Evolutionary conservation across 257 asterid genomes (phyloP).

Genomic region (Fraxinus quadrangulata): DNA sequence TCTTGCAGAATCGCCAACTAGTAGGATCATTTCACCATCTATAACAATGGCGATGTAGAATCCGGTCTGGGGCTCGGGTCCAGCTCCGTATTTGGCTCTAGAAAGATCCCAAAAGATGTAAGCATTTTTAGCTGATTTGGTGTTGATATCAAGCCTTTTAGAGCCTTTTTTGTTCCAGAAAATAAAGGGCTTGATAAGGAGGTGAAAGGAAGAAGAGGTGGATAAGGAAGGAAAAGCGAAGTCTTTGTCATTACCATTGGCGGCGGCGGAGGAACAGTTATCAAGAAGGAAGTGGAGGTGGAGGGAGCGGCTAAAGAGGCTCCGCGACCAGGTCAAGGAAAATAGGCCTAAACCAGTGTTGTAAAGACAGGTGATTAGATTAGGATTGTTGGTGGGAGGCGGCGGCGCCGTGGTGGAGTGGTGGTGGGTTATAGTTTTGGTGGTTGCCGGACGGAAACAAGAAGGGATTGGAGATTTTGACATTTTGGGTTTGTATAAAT

Average conservation of each 20-base stretch:
- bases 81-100: constrained; percentile 50
- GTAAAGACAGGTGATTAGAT: constrained; percentile 54
- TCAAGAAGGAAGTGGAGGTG: constrained; percentile 50
- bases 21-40: constrained; percentile 41
- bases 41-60: constrained; percentile 45
- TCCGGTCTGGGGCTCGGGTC: constrained; percentile 59
- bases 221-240: constrained; percentile 14
- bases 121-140: constrained; percentile 16
- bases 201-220: constrained; percentile 36
- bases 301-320: constrained; percentile 48
- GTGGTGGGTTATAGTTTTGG: constrained; percentile 17
- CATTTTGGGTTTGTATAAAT: constrained; percentile 10
- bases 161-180: constrained; percentile 51
- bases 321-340: constrained; percentile 59
- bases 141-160: constrained; percentile 28
- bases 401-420: constrained; percentile 22
- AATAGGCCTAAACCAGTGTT: constrained; percentile 46
- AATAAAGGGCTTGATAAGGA: constrained; percentile 46
- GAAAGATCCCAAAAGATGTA: constrained; percentile 54
- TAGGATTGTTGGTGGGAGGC: constrained; percentile 36
- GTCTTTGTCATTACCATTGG: background rate
- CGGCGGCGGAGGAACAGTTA: constrained; percentile 9
- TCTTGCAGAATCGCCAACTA: constrained; percentile 46
- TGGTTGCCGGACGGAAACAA: constrained; percentile 40
- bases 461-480: constrained; percentile 37